Conservation (phyloP, 2,329 filamentous ascomycete genomes). For the Dactylellina drechsleri region DNA sequence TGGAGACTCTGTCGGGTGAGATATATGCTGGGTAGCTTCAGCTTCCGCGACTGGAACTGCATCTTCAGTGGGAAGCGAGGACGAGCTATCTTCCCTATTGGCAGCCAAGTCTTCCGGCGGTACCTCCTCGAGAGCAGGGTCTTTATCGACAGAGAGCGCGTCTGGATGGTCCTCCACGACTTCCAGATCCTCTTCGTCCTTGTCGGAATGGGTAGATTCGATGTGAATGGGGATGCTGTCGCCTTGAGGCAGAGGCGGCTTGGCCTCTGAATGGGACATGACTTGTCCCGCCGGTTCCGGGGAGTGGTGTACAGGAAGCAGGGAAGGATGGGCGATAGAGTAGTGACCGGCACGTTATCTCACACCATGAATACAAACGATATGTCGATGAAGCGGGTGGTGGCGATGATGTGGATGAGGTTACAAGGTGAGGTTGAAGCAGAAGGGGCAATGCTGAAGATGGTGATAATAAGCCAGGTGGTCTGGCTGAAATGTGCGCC, state of each 20-base stretch:
- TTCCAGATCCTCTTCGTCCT: conserved; percentile 9
- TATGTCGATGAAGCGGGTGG: neutral
- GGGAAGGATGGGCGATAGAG: neutral
- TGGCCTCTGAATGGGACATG: conserved; percentile 45
- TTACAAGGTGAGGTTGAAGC: neutral
- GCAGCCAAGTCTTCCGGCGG: conserved; percentile 6
- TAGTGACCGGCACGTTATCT: conserved; percentile 3
- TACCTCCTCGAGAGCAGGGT: conserved; percentile 10
- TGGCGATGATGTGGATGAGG: neutral
- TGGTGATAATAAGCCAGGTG: conserved; percentile 1
- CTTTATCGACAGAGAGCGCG: neutral
- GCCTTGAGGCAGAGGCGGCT: conserved; percentile 37
- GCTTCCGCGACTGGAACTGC: neutral
- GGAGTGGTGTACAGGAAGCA: conserved; percentile 11
- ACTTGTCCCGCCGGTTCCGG: conserved; percentile 38
- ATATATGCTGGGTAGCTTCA: conserved; percentile 6
- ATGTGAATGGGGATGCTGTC: conserved; percentile 40
- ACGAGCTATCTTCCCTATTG: conserved; percentile 2
- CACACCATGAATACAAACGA: neutral
- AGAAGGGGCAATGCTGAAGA: neutral
- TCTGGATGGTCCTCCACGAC: conserved; percentile 7
- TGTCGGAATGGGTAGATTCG: conserved; percentile 8
- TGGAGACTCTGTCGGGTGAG: neutral
- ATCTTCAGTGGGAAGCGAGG: conserved; percentile 2
- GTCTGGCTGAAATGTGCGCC: neutral